Conservation (phyloP, 768 basidiomycete genomes). For the Leccinum imitatum region DNA sequence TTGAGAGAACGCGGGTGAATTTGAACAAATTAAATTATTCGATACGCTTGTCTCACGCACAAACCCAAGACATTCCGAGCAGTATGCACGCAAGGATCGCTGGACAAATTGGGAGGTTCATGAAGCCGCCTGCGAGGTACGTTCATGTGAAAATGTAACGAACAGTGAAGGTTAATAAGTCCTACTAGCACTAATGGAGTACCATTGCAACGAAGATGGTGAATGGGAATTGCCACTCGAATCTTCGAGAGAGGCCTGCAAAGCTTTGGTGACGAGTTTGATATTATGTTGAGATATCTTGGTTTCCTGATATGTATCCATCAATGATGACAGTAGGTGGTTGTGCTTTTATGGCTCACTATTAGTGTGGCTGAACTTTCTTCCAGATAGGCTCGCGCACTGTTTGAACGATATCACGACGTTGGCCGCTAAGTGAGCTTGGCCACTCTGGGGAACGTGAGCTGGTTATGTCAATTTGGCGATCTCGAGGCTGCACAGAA, state of each 20-base stretch:
- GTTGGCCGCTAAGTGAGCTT: conserved; percentile 75
- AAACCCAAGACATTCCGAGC: conserved; percentile 76
- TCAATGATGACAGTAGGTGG: conserved; percentile 92
- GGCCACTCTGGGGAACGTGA: conserved; percentile 95
- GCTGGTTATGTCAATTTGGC: conserved; percentile 90
- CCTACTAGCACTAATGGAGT: conserved; percentile 84
- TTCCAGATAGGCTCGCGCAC: conserved; percentile 62
- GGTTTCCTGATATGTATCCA: conserved; percentile 78
- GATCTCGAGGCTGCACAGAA: conserved; percentile 85
- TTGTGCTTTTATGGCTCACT: neutral
- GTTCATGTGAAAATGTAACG: conserved; percentile 1
- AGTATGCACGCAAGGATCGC: conserved; percentile 74
- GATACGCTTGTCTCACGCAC: conserved; percentile 86
- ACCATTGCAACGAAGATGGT: conserved; percentile 81
- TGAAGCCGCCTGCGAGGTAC: conserved; percentile 75
- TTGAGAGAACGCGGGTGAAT: too few relatives aligned
- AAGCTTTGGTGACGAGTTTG: conserved; percentile 74
- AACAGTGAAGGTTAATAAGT: conserved; percentile 6
- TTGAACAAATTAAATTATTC: conserved; percentile 46
- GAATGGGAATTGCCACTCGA: conserved; percentile 71
- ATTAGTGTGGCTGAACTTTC: conserved; percentile 5
- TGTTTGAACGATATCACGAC: conserved; percentile 85
- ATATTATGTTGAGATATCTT: conserved; percentile 86
- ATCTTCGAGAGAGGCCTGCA: conserved; percentile 95
- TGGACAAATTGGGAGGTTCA: conserved; percentile 91